Base-by-base conservation (phyloP, 768 basidiomycete species). In the Suillus bovinus region DNA sequence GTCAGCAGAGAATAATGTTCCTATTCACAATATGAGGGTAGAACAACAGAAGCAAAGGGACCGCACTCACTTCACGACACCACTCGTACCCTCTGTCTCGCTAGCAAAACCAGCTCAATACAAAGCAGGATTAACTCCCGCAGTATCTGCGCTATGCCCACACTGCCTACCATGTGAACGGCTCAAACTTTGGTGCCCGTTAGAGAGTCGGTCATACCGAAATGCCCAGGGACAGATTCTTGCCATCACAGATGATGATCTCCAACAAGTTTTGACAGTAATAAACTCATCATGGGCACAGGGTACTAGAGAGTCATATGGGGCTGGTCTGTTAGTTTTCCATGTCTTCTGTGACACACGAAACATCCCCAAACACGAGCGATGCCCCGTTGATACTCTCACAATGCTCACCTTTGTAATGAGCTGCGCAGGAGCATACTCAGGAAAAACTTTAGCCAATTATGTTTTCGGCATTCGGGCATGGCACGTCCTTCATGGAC, bases 331-430 rank as follows among this genome's bases (percentile, higher is more conserved):
- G 0, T 67, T 80, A 0, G 64, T 69, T 0, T 84, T 47, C 47
- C 81, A 82, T 39, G 66, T 75, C 0, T 81, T 77, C 61, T 82
- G 81, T 58, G 77, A 84, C 61, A 60, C 13, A 2, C 24, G 27
- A 2, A 14, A 29, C 8, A 59, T 71, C 5, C 52, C 63, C 0
- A 69, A 72, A 31, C 7, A 14, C 0, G 0, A 65, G 2, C 34
- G 71, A 0, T 71, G 73, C 0, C 81, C 79, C 0, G 72, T 70
- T 0, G 56, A 38, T 4, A 55, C 61, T 0, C 22, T 54, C 1
- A 52, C 81, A 0, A 20, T 83, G 0, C 33, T 65, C 4, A 47
- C 70, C 0, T 81, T 78, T 36, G 61, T 79, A 0, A 42, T 77
- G 0, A 64, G 13, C 0, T 55, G 72, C 0, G 74, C 74, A 0